Evolutionary conservation across 768 basidiomycete genomes (phyloP).

Genomic region (Agaricus subrufescens): DNA sequence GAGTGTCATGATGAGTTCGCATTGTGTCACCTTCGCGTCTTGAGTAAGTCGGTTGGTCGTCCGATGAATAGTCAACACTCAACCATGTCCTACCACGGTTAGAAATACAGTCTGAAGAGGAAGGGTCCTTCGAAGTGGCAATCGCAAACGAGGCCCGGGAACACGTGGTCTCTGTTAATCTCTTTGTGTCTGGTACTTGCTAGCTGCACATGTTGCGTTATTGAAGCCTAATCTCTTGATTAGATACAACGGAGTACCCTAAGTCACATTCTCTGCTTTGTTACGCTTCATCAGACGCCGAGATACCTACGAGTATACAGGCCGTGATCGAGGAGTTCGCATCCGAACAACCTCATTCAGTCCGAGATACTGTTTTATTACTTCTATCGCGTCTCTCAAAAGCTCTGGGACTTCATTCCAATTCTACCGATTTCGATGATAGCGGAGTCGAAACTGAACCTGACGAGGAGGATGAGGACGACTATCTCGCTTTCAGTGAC

Average conservation of each 20-base stretch:
- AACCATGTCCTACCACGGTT: not conserved
- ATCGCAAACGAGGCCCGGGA: conserved; percentile 31
- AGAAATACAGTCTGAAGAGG: conserved; percentile 56
- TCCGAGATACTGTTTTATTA: conserved; percentile 40
- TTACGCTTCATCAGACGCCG: conserved; percentile 40
- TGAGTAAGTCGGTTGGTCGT: conserved; percentile 27
- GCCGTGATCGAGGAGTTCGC: conserved; percentile 41
- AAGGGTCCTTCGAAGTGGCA: conserved; percentile 54
- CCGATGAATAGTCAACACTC: not conserved
- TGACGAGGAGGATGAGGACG: conserved; percentile 32
- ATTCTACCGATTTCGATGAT: conserved; percentile 15
- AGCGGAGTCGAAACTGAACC: conserved; percentile 26
- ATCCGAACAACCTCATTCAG: conserved; percentile 32
- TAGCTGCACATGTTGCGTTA: not conserved
- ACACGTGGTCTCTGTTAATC: conserved; percentile 30
- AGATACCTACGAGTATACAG: conserved; percentile 34
- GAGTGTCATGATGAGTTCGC: conserved; percentile 30
- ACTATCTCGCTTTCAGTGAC: conserved; percentile 23
- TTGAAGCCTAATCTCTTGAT: not conserved
- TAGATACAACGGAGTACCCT: conserved; percentile 69
- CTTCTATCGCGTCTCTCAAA: conserved; percentile 33
- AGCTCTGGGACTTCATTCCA: conserved; percentile 13
- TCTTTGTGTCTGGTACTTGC: conserved; percentile 47
- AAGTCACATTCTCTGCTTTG: conserved; percentile 51
- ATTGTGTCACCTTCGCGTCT: conserved; percentile 32